Evolutionary conservation across 2,329 filamentous ascomycete species (phyloP), one percentile per base, ranked within the genome.

Genomic region (Trichoderma pleuroti): DNA sequence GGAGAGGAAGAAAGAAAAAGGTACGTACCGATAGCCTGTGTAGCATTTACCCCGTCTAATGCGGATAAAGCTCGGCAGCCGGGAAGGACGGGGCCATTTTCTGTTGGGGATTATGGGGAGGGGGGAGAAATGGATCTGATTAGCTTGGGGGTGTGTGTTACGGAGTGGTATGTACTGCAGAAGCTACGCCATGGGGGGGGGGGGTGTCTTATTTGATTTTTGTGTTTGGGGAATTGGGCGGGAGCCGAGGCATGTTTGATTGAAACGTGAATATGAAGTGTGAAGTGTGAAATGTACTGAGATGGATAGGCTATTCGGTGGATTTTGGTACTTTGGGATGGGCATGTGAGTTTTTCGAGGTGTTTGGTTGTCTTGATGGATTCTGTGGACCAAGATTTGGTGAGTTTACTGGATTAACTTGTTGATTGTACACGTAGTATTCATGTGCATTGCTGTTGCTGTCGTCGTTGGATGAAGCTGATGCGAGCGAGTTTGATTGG

Each of bases 81-180:
- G 24, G 61, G 39, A 28, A n/a, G 26, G 28, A 32, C 57, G 34
- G 57, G 54, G 54, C 26, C 52, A 56, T 18, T 70, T 70, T 70
- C 67, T 70, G 67, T 70, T 70, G 67, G 67, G 67, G 59, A 64
- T 52, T 52, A 28, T 34, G 59, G 49, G 16, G 46, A 24, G 59
- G 32, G 57, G 30, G n/a, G 30, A 2, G 16, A 5, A 42, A 11
- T 62, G 21, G 21, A 42, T 46, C 24, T 34, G 57, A 34, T 60
- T 36, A 32, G 32, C 4, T 59, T 18, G 56, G 56, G 16, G n/a
- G 28, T 59, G 28, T 9, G 18, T 11, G 54, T 28, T 28, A 9
- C n/a, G 28, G 5, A 56, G 12, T 42, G n/a, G 5, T 5, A 5
- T 28, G 26, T 4, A n/a, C 39, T 42, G 39, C 4, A 16, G 52